These are phyloP conservation scores for Mycena indigotica DNA, from an alignment of 768 basidiomycete genomes.

Conservation along the genomic window DNA sequence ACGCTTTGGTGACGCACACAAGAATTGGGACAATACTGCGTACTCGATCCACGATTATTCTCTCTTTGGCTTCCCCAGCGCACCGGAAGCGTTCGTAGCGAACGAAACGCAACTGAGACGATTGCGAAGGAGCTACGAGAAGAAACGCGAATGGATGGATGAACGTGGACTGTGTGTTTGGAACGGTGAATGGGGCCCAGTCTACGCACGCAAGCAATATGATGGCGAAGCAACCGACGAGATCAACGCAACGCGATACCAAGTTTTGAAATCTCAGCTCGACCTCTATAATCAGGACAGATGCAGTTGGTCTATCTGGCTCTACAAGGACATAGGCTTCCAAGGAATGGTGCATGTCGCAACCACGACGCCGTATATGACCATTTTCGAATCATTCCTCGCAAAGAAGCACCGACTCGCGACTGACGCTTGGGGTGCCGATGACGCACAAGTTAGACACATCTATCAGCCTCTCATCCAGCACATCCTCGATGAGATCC, in stretches of 20 bases:
- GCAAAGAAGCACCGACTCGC: conserved; percentile 79
- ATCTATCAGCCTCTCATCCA: conserved; percentile 69
- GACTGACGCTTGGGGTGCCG: conserved; percentile 78
- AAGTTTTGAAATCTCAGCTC: conserved; percentile 73
- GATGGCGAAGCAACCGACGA: conserved; percentile 60
- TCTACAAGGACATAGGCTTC: conserved; percentile 87
- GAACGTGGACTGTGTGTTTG: conserved; percentile 64
- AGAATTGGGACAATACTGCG: conserved; percentile 68
- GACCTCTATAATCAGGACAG: conserved; percentile 70
- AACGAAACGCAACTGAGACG: conserved; percentile 54
- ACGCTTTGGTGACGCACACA: conserved; percentile 64
- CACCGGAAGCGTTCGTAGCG: conserved; percentile 56
- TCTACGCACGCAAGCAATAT: conserved; percentile 67
- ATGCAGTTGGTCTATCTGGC: conserved; percentile 83
- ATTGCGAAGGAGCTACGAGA: conserved; percentile 61
- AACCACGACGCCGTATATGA: conserved; percentile 72
- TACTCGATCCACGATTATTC: conserved; percentile 83
- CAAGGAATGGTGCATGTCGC: conserved; percentile 81
- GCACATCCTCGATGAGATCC: conserved; percentile 60
- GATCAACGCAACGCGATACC: conserved; percentile 68
- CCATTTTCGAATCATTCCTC: conserved; percentile 66
- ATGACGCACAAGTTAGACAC: conserved; percentile 54
- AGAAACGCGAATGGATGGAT: conserved; percentile 81
- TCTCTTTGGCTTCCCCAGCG: conserved; percentile 68
- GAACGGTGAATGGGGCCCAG: conserved; percentile 87